Evolutionary conservation across 805 yeast genomes (phyloP), one percentile per base, ranked within the genome.

Genomic region (Ogataea trehalophila): DNA sequence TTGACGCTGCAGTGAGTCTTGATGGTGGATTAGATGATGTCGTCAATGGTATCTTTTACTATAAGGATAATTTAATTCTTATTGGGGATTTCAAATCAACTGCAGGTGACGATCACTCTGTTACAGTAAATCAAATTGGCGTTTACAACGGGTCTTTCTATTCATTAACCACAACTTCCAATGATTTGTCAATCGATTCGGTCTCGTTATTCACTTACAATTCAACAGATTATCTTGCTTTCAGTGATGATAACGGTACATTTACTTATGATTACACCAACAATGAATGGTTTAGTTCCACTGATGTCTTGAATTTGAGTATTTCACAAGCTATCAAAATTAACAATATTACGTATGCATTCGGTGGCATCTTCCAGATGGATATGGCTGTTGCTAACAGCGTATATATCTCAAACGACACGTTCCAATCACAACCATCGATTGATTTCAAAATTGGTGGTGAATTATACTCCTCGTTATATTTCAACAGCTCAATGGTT

Each of bases 111-210:
- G 61, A 68, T 23, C 58, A 59, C 17, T 53, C 72, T 1, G 38
- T 58, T 9, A 26, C 50, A 1, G 23, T 51, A 2, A 22, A 22
- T n/a, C 33, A 45, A 14, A 42, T 54, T 22, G 53, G 50, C 0
- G 36, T 72, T 5, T 74, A 63, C 31, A 63, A 69, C 47, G 69
- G 56, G 0, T 55, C 70, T 3, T 76, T 80, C 75, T 68, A 52
- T 42, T 59, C 76, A 0, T 9, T 41, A 16, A 18, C 7, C 31
- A 63, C 86, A 60, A 96, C 89, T 9, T 94, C 91, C 16, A 37
- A 17, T 13, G 20, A n/a, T 18, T 9, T 8, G 8, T 9, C 34
- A 4, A 16, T 77, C 51, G 42, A 26, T 33, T 48, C 51, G 1
- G 40, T 57, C 2, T 41, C 59, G 4, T 48, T 53, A 1, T 61